phyloP scores from a whole-genome alignment of 1,284 basidiomycete genomes.

The Amylostereum areolatum region DNA sequence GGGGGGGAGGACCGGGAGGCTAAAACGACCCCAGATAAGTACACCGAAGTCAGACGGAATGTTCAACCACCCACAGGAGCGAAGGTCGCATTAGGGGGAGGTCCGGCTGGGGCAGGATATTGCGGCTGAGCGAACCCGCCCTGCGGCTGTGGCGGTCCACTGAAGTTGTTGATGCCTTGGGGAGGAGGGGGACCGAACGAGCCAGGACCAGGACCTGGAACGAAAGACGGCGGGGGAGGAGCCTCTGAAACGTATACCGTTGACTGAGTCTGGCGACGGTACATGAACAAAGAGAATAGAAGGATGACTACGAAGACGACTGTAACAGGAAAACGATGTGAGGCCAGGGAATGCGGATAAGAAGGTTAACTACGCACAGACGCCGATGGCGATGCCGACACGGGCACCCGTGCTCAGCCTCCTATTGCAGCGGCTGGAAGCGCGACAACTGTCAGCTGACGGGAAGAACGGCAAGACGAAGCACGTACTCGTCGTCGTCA shows the following conservation, averaged over 20 bases:
- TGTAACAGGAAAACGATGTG: background rate
- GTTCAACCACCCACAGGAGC: background rate
- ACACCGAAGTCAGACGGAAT: background rate
- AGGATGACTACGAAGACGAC: background rate
- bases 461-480: background rate
- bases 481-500: background rate
- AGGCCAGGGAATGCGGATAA: background rate
- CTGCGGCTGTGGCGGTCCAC: background rate
- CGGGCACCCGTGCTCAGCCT: conserved; percentile 19
- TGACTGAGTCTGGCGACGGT: background rate
- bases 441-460: background rate
- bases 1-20: background rate
- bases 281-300: background rate
- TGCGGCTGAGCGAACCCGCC: background rate
- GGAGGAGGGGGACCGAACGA: background rate
- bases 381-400: conserved; percentile 23
- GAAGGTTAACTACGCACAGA: conserved; percentile 13
- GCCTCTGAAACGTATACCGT: background rate
- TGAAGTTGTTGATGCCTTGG: background rate
- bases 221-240: background rate
- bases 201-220: background rate
- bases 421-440: conserved; percentile 17
- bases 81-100: background rate
- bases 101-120: too few species aligned
- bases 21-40: background rate